Conservation (phyloP, 2,329 filamentous ascomycete species). For the Fonsecaea erecta region DNA sequence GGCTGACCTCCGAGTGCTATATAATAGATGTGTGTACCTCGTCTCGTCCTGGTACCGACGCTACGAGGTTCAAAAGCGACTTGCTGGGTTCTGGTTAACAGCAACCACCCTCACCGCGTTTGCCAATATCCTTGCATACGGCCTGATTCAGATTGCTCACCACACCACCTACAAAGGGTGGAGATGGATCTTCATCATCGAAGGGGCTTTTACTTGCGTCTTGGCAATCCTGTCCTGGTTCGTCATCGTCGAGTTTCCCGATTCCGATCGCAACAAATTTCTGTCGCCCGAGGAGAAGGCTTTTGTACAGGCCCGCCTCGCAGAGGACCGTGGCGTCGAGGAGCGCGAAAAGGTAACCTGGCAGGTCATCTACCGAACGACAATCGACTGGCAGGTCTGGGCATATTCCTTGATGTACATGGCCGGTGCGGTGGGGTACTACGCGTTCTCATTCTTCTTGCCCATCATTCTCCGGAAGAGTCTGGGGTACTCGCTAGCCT, state of each 20-base stretch:
- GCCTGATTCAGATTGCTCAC: slow-evolving; percentile 41
- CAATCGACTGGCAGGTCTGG: slow-evolving; percentile 49
- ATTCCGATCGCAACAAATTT: slow-evolving; percentile 63
- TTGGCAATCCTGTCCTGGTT: slow-evolving; percentile 9
- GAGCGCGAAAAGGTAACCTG: slow-evolving; percentile 52
- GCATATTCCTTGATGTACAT: slow-evolving; percentile 42
- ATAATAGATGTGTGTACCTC: too few relatives aligned
- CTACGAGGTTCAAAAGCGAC: slow-evolving; percentile 43
- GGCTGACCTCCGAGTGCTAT: too few relatives aligned
- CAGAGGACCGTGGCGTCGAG: slow-evolving; percentile 65
- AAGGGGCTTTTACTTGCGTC: slow-evolving; percentile 49
- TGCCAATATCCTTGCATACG: slow-evolving; percentile 45
- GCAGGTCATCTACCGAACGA: slow-evolving; percentile 38
- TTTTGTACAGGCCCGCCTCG: slow-evolving; percentile 61
- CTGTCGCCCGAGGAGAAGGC: slow-evolving; percentile 60
- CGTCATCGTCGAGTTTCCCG: slow-evolving; percentile 59
- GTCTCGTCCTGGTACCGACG: slow-evolving; percentile 50
- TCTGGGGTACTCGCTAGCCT: slow-evolving; percentile 44
- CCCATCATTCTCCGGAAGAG: slow-evolving; percentile 46
- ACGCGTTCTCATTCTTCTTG: slow-evolving; percentile 66
- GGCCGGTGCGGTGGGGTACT: slow-evolving; percentile 62
- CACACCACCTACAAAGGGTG: slow-evolving; percentile 42
- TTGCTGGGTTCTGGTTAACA: slow-evolving; percentile 35
- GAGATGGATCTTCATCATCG: slow-evolving; percentile 47
- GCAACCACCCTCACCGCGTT: slow-evolving; percentile 38